Evolutionary conservation across 2,329 filamentous ascomycete genomes (phyloP).

Genomic region (Microascus cirrosus): DNA sequence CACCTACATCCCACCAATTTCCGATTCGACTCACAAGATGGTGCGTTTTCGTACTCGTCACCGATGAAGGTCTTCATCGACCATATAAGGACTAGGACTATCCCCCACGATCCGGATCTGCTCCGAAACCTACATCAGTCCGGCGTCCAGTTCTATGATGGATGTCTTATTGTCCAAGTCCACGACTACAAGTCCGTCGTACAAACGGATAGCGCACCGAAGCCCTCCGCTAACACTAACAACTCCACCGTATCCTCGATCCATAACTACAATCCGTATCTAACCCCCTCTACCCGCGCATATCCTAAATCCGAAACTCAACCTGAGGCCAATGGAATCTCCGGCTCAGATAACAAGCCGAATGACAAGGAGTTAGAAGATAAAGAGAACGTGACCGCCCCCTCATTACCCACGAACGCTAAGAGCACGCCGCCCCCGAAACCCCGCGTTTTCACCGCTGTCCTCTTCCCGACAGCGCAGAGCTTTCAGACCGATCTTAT

Average conservation of each 20-base stretch:
- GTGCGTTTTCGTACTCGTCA: conserved; percentile 83
- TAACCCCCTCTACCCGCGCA: conserved; percentile 79
- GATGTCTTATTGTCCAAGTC: conserved; percentile 89
- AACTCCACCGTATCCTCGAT: conserved; percentile 68
- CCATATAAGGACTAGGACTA: conserved; percentile 62
- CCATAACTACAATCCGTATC: conserved; percentile 81
- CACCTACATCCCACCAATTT: conserved; percentile 82
- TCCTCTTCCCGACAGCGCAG: conserved; percentile 74
- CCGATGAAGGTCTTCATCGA: conserved; percentile 77
- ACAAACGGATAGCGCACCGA: conserved; percentile 46
- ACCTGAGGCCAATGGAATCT: conserved; percentile 9
- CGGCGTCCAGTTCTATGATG: conserved; percentile 80
- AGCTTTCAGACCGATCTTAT: conserved; percentile 66
- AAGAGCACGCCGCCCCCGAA: conserved; percentile 38
- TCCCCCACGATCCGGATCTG: conserved; percentile 90
- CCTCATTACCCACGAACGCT: conserved; percentile 25
- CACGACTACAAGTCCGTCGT: conserved; percentile 69
- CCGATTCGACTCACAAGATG: conserved; percentile 86
- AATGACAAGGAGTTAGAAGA: conserved; percentile 26
- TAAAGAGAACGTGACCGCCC: conserved; percentile 48
- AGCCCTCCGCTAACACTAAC: conserved; percentile 39
- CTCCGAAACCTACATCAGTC: conserved; percentile 63
- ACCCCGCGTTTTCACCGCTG: conserved; percentile 61
- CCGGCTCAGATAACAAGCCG: conserved; percentile 15
- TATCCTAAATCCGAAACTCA: conserved; percentile 53